Evolutionary conservation across 192 early-diverging fungal genomes (phyloP).

Genomic region (Hyaloraphidium curvatum): DNA sequence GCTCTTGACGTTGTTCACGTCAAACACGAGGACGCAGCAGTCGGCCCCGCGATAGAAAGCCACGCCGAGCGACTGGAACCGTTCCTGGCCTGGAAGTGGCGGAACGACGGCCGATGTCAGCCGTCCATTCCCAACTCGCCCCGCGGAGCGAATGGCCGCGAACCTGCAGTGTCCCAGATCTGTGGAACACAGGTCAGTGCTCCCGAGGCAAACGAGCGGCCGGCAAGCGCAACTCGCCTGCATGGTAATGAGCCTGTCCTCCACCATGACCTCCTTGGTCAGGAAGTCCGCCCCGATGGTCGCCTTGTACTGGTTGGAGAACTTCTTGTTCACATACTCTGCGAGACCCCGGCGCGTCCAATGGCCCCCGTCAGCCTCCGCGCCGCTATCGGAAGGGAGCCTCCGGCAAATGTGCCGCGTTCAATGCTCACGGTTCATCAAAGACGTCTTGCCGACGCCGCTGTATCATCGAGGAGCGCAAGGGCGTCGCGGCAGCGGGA

Average conservation of each 20-base stretch:
- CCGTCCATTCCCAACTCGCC: neutral
- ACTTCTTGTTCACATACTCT: slow-evolving; percentile 89
- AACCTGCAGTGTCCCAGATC: slow-evolving; percentile 87
- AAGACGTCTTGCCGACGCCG: slow-evolving; percentile 88
- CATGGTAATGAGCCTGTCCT: slow-evolving; percentile 85
- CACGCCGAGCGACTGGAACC: slow-evolving; percentile 94
- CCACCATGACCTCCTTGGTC: slow-evolving; percentile 89
- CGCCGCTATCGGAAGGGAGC: neutral
- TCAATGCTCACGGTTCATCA: too few relatives aligned
- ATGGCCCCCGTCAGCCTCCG: neutral
- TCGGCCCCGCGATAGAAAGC: slow-evolving; percentile 98
- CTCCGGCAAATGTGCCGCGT: too few relatives aligned
- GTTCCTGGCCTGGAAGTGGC: slow-evolving; percentile 4
- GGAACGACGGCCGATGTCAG: neutral
- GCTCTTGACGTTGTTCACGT: slow-evolving; percentile 83
- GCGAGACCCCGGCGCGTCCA: neutral
- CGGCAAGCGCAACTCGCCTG: too few relatives aligned
- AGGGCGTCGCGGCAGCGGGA: too few relatives aligned
- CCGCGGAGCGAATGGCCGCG: neutral
- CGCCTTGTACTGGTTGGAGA: slow-evolving; percentile 94
- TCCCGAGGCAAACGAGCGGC: too few relatives aligned
- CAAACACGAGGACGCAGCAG: slow-evolving; percentile 94
- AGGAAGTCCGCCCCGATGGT: slow-evolving; percentile 99
- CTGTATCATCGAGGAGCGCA: too few relatives aligned
- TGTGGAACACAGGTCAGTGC: too few relatives aligned